A percentile compares a stretch with the other conserved stretches of the same genome.
Evolutionary conservation across 148 eudicot genomes (phyloP).

Genomic region (Heliosperma pusillum): DNA sequence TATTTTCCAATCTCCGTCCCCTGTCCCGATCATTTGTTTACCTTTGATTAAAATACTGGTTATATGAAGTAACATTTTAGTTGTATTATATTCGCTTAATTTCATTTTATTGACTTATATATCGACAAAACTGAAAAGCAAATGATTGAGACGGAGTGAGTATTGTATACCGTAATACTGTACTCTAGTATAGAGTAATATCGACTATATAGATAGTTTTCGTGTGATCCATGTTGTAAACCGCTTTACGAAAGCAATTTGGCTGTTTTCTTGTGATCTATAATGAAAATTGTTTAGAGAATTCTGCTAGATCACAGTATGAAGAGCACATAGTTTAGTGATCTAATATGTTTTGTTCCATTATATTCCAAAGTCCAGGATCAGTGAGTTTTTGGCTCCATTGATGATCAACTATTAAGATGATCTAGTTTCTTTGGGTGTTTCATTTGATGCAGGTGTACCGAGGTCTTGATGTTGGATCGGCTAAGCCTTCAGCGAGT

Average conservation of each 20-base stretch:
- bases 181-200: too few species aligned
- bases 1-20: background rate
- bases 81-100: too few species aligned
- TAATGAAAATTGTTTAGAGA: too few species aligned
- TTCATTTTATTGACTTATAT: too few species aligned
- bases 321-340: background rate
- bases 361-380: background rate
- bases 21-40: background rate
- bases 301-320: background rate
- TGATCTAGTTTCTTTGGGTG: background rate
- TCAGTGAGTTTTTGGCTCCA: background rate
- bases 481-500: conserved; percentile 77
- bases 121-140: too few species aligned
- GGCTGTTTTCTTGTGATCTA: too few species aligned
- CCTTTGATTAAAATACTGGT: background rate
- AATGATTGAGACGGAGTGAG: too few species aligned
- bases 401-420: background rate
- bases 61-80: too few species aligned
- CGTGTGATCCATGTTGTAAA: too few species aligned
- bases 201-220: too few species aligned
- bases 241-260: too few species aligned
- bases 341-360: background rate
- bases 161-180: too few species aligned
- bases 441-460: conserved; percentile 56
- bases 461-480: conserved; percentile 92